These are phyloP conservation scores for Ensete ventricosum DNA, from an alignment of 176 grass and related monocot genomes.

Conservation along the genomic window DNA sequence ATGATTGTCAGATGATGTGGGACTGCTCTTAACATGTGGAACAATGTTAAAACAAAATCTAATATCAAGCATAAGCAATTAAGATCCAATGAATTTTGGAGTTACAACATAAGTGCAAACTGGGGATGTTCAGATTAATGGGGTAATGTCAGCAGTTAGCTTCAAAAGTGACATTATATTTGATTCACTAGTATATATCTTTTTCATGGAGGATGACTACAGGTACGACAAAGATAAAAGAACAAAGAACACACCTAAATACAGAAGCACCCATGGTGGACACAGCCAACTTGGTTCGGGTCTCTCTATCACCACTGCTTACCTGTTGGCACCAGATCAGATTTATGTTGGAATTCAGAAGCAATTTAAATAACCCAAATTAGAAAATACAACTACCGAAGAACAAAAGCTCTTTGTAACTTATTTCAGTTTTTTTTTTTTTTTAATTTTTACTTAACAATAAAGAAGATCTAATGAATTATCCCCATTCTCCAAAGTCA, in stretches of 20 bases:
- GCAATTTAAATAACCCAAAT: slow-evolving; percentile 2
- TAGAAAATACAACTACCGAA: too few species aligned
- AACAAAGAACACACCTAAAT: slow-evolving; percentile 62
- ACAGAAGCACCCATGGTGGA: slow-evolving; percentile 92
- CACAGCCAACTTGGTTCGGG: slow-evolving; percentile 54
- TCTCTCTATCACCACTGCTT: slow-evolving; percentile 59
- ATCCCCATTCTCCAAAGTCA: not conserved
- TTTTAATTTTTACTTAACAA: not conserved
- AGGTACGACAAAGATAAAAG: not conserved
- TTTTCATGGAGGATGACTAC: not conserved
- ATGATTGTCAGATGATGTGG: too few species aligned
- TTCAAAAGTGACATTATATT: not conserved
- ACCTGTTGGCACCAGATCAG: slow-evolving; percentile 28
- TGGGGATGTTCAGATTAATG: not conserved
- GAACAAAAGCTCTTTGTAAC: too few species aligned
- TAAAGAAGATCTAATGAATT: not conserved
- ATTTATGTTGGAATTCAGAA: not conserved
- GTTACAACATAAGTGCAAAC: not conserved
- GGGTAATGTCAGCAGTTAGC: not conserved
- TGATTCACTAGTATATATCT: not conserved
- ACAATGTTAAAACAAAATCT: too few species aligned
- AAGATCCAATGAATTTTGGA: too few species aligned
- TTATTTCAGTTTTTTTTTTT: too few species aligned
- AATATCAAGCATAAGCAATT: too few species aligned
- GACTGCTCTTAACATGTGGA: too few species aligned